These are phyloP conservation scores for Hypoxylon sp. DNA, from an alignment of 2,329 filamentous ascomycete genomes.

Conservation along the genomic window DNA sequence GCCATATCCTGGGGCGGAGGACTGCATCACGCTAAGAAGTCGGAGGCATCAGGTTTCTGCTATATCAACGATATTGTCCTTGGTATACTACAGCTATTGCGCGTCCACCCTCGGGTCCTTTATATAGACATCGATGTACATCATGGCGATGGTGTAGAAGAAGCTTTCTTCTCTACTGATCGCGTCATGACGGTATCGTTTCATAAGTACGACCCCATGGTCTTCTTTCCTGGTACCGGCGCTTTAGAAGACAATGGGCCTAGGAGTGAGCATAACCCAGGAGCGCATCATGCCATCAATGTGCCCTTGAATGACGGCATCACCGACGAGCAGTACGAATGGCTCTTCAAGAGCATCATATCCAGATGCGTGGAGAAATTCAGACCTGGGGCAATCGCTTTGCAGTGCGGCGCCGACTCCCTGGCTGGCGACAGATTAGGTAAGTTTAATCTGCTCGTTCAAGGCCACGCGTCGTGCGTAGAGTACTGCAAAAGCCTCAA, in stretches of 20 bases:
- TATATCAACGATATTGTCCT: conserved; percentile 99
- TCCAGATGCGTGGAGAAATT: conserved; percentile 84
- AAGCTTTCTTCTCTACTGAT: conserved; percentile 93
- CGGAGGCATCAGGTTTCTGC: conserved; percentile 95
- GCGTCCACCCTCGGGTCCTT: conserved; percentile 90
- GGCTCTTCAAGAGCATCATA: conserved; percentile 87
- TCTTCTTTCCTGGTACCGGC: conserved; percentile 94
- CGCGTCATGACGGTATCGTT: conserved; percentile 95
- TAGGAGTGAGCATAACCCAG: conserved; percentile 84
- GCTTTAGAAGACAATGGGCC: conserved; percentile 88
- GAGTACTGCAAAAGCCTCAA: conserved; percentile 86
- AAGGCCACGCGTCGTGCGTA: conserved; percentile 93
- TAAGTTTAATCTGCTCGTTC: conserved; percentile 96
- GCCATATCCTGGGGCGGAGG: conserved; percentile 98
- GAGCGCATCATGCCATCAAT: conserved; percentile 91
- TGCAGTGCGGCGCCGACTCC: conserved; percentile 96
- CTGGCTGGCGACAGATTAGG: conserved; percentile 93
- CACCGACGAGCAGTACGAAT: conserved; percentile 88
- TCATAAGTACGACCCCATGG: conserved; percentile 90
- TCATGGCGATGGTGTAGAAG: conserved; percentile 92
- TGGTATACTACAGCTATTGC: conserved; percentile 85
- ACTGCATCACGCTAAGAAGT: conserved; percentile 95
- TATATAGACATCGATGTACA: conserved; percentile 98
- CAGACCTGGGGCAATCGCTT: conserved; percentile 89
- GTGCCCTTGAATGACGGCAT: conserved; percentile 93